These are phyloP conservation scores for Boletus tomentosulus DNA, from an alignment of 768 basidiomycete species.

Conservation along the genomic window DNA sequence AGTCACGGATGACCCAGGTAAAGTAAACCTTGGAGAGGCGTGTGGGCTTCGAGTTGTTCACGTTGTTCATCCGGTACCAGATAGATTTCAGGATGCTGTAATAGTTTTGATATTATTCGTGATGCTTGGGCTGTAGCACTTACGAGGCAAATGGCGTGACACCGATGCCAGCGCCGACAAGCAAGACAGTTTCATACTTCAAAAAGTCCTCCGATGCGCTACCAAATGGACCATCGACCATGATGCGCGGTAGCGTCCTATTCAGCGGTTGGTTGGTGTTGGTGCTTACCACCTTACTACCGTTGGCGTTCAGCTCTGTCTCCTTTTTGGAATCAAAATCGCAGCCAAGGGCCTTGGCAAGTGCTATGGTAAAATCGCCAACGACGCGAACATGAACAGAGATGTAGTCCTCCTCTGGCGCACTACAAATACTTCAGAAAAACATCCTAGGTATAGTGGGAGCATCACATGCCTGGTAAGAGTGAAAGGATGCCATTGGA, in stretches of 20 bases:
- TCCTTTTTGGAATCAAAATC: conserved; percentile 60
- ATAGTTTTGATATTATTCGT: conserved; percentile 2
- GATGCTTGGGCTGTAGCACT: conserved; percentile 29
- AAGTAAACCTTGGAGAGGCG: conserved; percentile 90
- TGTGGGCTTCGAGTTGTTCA: conserved; percentile 69
- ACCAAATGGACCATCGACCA: conserved; percentile 97
- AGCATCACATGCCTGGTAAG: conserved; percentile 58
- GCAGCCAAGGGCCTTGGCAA: conserved; percentile 81
- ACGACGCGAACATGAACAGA: conserved; percentile 89
- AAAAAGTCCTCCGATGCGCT: conserved; percentile 88
- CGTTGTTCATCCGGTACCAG: conserved; percentile 95
- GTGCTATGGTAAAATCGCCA: conserved; percentile 87
- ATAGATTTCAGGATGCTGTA: conserved; percentile 81
- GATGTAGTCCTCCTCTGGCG: conserved; percentile 93
- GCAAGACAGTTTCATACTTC: conserved; percentile 82
- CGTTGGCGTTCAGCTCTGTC: conserved; percentile 40
- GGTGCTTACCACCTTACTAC: conserved; percentile 61
- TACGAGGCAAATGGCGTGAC: conserved; percentile 95
- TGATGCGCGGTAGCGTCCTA: conserved; percentile 79
- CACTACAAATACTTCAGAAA: conserved; percentile 39
- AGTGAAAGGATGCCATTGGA: conserved; percentile 98
- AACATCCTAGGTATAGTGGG: background rate
- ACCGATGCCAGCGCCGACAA: conserved; percentile 94
- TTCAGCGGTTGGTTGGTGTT: conserved; percentile 57
- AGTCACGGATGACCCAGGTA: conserved; percentile 94